Conservation (phyloP, 352 stramenopile species). For the Phytopythium vexans region DNA sequence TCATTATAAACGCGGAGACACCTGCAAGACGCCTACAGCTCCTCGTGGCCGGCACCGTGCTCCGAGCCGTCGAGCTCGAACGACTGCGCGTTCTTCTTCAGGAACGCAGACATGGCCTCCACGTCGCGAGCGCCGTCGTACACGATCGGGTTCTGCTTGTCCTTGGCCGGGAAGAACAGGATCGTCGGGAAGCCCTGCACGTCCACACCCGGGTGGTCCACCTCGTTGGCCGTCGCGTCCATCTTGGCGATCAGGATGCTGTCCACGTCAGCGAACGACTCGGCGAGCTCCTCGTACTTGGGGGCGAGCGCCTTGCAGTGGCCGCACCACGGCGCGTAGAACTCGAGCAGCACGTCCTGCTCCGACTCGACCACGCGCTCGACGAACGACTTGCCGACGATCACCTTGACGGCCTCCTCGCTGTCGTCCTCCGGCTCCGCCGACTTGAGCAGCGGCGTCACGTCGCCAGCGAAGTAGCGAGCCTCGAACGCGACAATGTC, state of each 20-base stretch:
- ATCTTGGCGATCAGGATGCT: conserved; percentile 95
- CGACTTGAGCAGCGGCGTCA: conserved; percentile 92
- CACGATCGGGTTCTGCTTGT: conserved; percentile 82
- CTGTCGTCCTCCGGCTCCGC: conserved; percentile 87
- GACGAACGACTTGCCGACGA: conserved; percentile 92
- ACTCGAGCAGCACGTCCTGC: conserved; percentile 90
- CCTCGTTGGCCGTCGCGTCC: conserved; percentile 94
- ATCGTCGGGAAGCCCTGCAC: conserved; percentile 94
- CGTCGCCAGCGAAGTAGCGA: conserved; percentile 81
- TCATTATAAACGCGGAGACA: not conserved
- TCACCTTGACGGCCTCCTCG: conserved; percentile 88
- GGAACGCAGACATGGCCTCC: conserved; percentile 79
- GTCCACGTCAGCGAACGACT: conserved; percentile 87
- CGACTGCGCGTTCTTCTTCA: conserved; percentile 88
- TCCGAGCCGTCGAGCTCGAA: conserved; percentile 64
- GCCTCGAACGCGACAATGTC: conserved; percentile 77
- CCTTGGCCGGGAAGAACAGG: conserved; percentile 92
- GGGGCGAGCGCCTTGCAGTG: conserved; percentile 90
- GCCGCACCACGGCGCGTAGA: conserved; percentile 88
- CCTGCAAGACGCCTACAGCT: conserved; percentile 5
- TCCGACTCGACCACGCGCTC: conserved; percentile 85
- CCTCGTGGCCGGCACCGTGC: conserved; percentile 63
- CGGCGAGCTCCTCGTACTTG: conserved; percentile 89
- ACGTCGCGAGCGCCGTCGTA: conserved; percentile 87
- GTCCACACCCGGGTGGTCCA: conserved; percentile 88